Evolutionary conservation across 805 yeast species (phyloP), one percentile per base, ranked within the genome.

Genomic region (Zygotorulaspora florentina): DNA sequence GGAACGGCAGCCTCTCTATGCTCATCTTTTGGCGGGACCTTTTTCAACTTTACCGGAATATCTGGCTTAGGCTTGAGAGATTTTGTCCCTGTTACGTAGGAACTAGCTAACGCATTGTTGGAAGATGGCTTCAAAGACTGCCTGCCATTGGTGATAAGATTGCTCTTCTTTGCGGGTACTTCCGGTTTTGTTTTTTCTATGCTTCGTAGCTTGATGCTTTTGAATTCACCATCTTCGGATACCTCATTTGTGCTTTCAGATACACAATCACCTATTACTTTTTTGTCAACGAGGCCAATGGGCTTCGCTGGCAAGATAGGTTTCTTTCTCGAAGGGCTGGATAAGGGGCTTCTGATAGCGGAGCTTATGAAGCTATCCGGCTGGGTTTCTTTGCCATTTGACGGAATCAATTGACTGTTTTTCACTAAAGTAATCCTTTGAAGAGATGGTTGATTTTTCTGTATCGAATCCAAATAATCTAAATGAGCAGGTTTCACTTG

Each of bases 291-390:
- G 15, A 40, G 35, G 18, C 20, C 37, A 4, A 30, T 15, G 4
- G 59, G 54, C 28, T 54, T 58, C 1, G 31, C 17, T 3, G 56
- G 59, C 16, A 50, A 18, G 8, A 35, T 26, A 3, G 61, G 62
- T 40, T 53, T 53, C 25, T 34, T 50, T 35, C 23, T 18, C 7
- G 41, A 26, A 18, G 35, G 47, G 23, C 20, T 29, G 11, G 40
- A 15, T 15, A 37, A 42, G 12, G 42, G 17, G n/a, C 36, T 33
- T 35, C 43, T 51, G 16, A 57, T 18, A 4, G 58, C 57, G 16
- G 64, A 57, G n/a, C 46, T 47, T 27, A 59, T 56, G 23, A 59
- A 59, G 40, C 54, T 54, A 27, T 52, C 57, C 9, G 59, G 48
- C 15, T 20, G 28, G 12, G 20, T 38, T n/a, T 35, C 35, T 8